These are phyloP conservation scores for Parachaetomium inaequale DNA, from an alignment of 495 filamentous ascomycete genomes.

Conservation along the genomic window DNA sequence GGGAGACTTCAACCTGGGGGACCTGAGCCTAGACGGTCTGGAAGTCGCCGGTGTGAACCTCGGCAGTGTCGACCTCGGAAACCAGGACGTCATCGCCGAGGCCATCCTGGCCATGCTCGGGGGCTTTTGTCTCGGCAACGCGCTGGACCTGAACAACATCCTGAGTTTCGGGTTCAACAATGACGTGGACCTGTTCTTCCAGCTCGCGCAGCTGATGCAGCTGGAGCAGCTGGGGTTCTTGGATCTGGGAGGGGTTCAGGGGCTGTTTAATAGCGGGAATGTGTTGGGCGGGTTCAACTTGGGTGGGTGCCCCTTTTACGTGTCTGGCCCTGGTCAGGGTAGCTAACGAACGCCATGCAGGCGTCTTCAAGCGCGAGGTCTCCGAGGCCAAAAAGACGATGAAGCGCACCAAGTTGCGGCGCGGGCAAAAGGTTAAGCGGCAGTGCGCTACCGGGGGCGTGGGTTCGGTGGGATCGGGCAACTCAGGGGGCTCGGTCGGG, in stretches of 20 bases:
- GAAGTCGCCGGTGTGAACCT: slow-evolving; percentile 39
- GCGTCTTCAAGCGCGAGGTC: slow-evolving; percentile 40
- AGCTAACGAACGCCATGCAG: slow-evolving; percentile 22
- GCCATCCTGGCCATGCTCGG: slow-evolving; percentile 34
- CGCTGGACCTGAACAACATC: slow-evolving; percentile 33
- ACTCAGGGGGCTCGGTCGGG: not conserved
- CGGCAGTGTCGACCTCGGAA: slow-evolving; percentile 44
- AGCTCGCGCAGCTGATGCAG: slow-evolving; percentile 41
- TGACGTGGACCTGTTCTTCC: slow-evolving; percentile 41
- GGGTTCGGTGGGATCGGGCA: not conserved
- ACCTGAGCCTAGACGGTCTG: slow-evolving; percentile 23
- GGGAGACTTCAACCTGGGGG: not conserved
- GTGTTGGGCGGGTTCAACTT: slow-evolving; percentile 37
- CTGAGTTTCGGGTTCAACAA: slow-evolving; percentile 31
- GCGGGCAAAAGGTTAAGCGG: slow-evolving; percentile 19
- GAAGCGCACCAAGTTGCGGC: slow-evolving; percentile 28
- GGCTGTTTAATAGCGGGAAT: slow-evolving; percentile 37
- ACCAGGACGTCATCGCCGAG: slow-evolving; percentile 32
- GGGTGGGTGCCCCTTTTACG: slow-evolving; percentile 19
- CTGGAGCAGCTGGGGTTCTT: slow-evolving; percentile 42
- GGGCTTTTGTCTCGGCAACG: slow-evolving; percentile 36
- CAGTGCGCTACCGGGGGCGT: slow-evolving; percentile 14
- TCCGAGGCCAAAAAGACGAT: slow-evolving; percentile 28
- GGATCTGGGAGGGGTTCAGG: slow-evolving; percentile 32
- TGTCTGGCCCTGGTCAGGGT: not conserved